Evolutionary conservation across 192 early-diverging fungal genomes (phyloP), one percentile per base, ranked within the genome.

Genomic region (Umbelopsis sp.): DNA sequence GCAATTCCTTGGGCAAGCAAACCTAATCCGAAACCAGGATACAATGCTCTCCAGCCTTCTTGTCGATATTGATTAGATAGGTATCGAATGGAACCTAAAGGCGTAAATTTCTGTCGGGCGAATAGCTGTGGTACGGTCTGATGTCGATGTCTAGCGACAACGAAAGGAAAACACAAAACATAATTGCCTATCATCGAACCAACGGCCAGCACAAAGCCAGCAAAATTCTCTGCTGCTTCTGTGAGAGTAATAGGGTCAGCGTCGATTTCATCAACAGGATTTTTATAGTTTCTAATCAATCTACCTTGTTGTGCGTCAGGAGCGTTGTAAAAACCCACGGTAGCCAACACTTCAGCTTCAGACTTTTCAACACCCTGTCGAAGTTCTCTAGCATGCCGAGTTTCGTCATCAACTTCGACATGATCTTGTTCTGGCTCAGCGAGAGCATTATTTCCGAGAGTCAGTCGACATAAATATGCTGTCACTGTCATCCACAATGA

Each of bases 141-240:
- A 24, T 45, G 34, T 31, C 74, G 56, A 51, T 80, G 74, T n/a
- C 79, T 62, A 6, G 74, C 68, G 9, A 76, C 79, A 3, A 80
- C 74, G 21, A 80, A 68, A 2, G 79, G 79, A 62, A 76, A 80
- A 22, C 74, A 71, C 11, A 80, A 32, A 0, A 67, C 69, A 43
- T 80, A 80, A 29, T 80, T 80, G 68, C 74, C 51, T 25, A 76
- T 65, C 71, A 80, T 75, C 7, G 79, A 66, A 56, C 65, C 66
- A 34, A 79, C 72, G 1, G 77, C 74, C 11, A 75, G 26, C 9
- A 24, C 29, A 56, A 80, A 49, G n/a, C 71, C 71, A 4, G 71
- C 49, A 26, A 73, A 65, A 49, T 72, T 73, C 25, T 75, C 71
- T 50, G 59, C 67, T 12, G 49, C 65, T 68, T 62, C 56, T 62